Conservation (phyloP, 805 yeast genomes). For the Pichia membranifaciens region DNA sequence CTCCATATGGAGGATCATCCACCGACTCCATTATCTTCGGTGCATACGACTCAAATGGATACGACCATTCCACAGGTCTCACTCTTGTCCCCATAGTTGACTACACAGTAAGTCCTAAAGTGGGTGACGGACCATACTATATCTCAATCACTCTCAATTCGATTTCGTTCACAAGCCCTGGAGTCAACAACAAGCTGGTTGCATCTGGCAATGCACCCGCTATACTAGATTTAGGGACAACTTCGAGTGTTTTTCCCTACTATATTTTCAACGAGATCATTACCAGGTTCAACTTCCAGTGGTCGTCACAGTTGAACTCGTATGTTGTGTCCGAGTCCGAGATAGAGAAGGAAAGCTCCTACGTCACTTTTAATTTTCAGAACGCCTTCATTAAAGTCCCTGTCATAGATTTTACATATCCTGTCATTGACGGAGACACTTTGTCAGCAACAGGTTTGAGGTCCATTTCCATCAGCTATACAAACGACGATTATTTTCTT, state of each 20-base stretch:
- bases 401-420: constrained; percentile 21
- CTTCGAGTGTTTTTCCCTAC: constrained; percentile 39
- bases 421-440: constrained; percentile 12
- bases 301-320: constrained; percentile 33
- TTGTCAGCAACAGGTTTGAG: constrained; percentile 11
- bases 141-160: constrained; percentile 42
- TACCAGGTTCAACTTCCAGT: constrained; percentile 36
- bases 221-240: constrained; percentile 49
- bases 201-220: constrained; percentile 28
- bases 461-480: constrained; percentile 2
- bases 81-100: constrained; percentile 16
- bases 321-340: constrained; percentile 40
- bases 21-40: constrained; percentile 49
- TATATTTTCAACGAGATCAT: constrained; percentile 22
- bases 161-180: constrained; percentile 22
- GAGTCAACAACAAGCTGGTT: constrained; percentile 12
- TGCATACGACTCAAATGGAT: constrained; percentile 47
- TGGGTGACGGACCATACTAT: constrained; percentile 26
- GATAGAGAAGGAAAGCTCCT: constrained; percentile 12
- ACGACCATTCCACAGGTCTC: constrained; percentile 43
- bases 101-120: constrained; percentile 26
- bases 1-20: constrained; percentile 37
- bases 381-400: constrained; percentile 49
- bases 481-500: constrained; percentile 32
- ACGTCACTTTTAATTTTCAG: constrained; percentile 44